Evolutionary conservation across 331 rosid species (phyloP).

Genomic region (Phaseolus coccineus): DNA sequence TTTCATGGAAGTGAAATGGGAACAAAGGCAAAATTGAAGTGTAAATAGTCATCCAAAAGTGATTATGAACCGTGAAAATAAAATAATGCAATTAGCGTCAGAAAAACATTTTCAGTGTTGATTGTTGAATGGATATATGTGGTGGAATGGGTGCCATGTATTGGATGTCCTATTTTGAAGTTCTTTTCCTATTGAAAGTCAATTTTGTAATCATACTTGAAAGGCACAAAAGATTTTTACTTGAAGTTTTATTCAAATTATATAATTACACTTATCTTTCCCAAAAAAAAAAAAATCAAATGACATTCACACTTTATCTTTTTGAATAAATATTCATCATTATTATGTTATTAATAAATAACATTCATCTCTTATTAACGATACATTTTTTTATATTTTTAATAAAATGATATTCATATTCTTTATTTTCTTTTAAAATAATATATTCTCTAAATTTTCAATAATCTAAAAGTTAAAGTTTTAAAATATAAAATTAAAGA

Average conservation of each 20-base stretch:
- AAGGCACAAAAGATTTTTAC: not conserved
- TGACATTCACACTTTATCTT: too few relatives aligned
- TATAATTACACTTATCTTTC: not conserved
- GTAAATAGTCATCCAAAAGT: not conserved
- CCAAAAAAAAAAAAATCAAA: too few relatives aligned
- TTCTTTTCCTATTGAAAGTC: conserved; percentile 23
- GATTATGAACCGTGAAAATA: conserved; percentile 8
- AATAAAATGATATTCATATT: too few relatives aligned
- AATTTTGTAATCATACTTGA: conserved; percentile 16
- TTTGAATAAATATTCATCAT: too few relatives aligned
- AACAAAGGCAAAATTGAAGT: not conserved
- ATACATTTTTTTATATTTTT: too few relatives aligned
- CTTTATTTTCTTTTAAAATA: too few relatives aligned
- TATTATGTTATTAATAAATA: too few relatives aligned
- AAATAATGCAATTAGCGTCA: not conserved
- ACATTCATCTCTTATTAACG: too few relatives aligned
- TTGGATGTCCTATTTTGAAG: not conserved
- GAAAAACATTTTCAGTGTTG: not conserved
- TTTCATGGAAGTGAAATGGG: conserved; percentile 19
- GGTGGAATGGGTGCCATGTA: conserved; percentile 7
- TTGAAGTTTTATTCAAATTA: not conserved
- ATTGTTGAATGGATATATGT: conserved; percentile 18
- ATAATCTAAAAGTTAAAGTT: too few relatives aligned
- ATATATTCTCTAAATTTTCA: too few relatives aligned
- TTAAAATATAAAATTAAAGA: too few relatives aligned